Evolutionary conservation across 768 basidiomycete genomes (phyloP).

Genomic region (Inosperma sp.): DNA sequence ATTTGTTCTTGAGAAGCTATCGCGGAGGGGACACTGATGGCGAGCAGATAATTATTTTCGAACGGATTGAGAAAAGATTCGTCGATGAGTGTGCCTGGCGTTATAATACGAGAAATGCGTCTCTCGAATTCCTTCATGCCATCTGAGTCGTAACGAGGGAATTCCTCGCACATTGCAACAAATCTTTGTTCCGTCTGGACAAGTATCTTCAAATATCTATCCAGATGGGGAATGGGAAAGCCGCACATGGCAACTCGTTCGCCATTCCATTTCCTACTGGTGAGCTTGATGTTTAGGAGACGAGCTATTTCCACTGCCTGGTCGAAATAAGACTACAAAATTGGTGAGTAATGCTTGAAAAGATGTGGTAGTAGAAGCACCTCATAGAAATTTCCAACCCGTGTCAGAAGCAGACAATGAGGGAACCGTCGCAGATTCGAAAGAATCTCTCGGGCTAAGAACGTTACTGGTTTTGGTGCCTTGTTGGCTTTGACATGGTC

Average conservation of each 20-base stretch:
- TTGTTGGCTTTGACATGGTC: slow-evolving; percentile 10
- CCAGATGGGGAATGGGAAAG: slow-evolving; percentile 80
- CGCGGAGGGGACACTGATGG: slow-evolving; percentile 38
- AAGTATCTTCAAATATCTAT: slow-evolving; percentile 81
- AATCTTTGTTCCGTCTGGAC: slow-evolving; percentile 80
- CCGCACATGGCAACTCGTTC: slow-evolving; percentile 79
- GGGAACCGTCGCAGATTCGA: slow-evolving; percentile 73
- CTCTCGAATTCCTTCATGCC: slow-evolving; percentile 68
- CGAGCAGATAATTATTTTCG: slow-evolving; percentile 87
- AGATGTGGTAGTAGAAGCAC: slow-evolving; percentile 35
- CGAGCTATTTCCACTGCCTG: slow-evolving; percentile 77
- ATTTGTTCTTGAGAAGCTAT: slow-evolving; percentile 19
- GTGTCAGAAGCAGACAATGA: slow-evolving; percentile 84
- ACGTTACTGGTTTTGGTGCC: slow-evolving; percentile 29
- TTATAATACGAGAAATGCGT: slow-evolving; percentile 81
- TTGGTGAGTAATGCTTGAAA: neutral
- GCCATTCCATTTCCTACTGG: slow-evolving; percentile 69
- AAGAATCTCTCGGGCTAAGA: slow-evolving; percentile 66
- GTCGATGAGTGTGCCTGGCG: slow-evolving; percentile 91
- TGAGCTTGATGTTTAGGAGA: slow-evolving; percentile 79
- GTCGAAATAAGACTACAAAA: slow-evolving; percentile 81
- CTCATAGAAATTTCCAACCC: slow-evolving; percentile 96
- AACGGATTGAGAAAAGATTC: slow-evolving; percentile 81
- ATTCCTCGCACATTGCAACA: slow-evolving; percentile 94
- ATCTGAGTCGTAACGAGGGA: slow-evolving; percentile 43